Evolutionary conservation across 768 basidiomycete genomes (phyloP), one percentile per base, ranked within the genome.

Genomic region (Boletus tomentosulus): DNA sequence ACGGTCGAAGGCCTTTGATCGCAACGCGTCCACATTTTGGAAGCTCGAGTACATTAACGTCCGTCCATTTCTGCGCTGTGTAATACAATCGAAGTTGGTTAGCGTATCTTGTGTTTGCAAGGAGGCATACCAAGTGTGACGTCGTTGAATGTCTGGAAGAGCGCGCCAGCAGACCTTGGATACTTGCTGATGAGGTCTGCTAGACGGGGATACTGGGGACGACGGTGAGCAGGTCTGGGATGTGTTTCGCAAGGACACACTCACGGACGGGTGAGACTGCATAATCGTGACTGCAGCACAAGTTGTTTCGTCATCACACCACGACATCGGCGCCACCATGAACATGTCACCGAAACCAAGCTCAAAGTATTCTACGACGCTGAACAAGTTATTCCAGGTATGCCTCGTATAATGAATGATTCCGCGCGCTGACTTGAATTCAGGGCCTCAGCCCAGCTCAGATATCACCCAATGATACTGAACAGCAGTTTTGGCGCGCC

Each of bases 61-160:
- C 76, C 7, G 70, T 72, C 89, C 89, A 92, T 70, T 82, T 76
- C 62, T 92, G 89, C 7, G 82, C 89, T 91, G 37, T 13, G 47
- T 27, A 1, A 56, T 37, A n/a, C 19, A 16, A n/a, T 10, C 25
- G 48, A 22, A 22, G 46, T 48, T 55, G 22, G 15, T 22, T 13
- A 6, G n/a, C 41, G 24, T 38, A 25, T 39, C 48, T 19, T 46
- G 27, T 46, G 27, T 39, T 16, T 33, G 8, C 15, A 46, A n/a
- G 31, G 42, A 16, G 19, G 55, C 70, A 49, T 48, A 86, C 89
- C 80, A 22, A 82, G 79, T 6, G 79, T 66, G 30, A 91, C 68
- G 54, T 92, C 88, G 64, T 90, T 90, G 71, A 85, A 89, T 1
- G 84, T 76, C 66, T 90, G 88, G 64, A 89, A 87, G 9, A 90